Percentiles rank a stretch among this genome's conserved stretches.
phyloP scores from a whole-genome alignment of 345 rosid species.

The Sisymbrium irio region DNA sequence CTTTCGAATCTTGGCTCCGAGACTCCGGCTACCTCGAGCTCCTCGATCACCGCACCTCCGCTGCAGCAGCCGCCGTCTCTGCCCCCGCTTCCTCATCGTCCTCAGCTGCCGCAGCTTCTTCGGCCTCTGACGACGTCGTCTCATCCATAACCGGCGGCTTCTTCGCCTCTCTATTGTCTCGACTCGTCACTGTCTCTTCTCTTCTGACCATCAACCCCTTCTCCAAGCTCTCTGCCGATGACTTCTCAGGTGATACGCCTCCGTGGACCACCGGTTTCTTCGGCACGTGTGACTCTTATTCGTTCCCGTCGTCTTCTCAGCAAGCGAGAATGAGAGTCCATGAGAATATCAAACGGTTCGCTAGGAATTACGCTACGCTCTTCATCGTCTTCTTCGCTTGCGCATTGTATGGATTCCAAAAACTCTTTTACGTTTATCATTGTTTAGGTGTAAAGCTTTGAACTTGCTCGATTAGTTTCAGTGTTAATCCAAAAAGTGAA shows the following conservation, averaged over 20 bases:
- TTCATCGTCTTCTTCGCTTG: conserved; percentile 85
- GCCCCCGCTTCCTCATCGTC: conserved; percentile 35
- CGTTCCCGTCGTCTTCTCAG: conserved; percentile 71
- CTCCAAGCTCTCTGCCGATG: conserved; percentile 78
- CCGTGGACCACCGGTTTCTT: conserved; percentile 79
- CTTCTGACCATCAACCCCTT: conserved; percentile 76
- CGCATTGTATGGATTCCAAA: conserved; percentile 50
- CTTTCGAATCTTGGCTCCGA: conserved; percentile 94
- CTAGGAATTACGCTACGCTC: conserved; percentile 73
- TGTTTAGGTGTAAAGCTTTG: neutral
- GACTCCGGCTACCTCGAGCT: conserved; percentile 96
- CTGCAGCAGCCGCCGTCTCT: conserved; percentile 41
- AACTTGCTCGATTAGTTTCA: neutral
- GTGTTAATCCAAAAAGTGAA: neutral
- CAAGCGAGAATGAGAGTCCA: conserved; percentile 77
- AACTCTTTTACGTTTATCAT: neutral
- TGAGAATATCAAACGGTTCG: conserved; percentile 90
- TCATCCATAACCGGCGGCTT: conserved; percentile 40
- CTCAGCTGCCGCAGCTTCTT: conserved; percentile 29
- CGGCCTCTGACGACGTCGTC: conserved; percentile 31
- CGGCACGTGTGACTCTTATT: conserved; percentile 63
- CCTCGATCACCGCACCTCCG: conserved; percentile 59
- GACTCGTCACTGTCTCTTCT: conserved; percentile 49
- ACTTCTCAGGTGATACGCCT: conserved; percentile 68
- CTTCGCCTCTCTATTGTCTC: conserved; percentile 46